Conservation (phyloP, 2,329 filamentous ascomycete species). For the Cladobotryum mycophilum region DNA sequence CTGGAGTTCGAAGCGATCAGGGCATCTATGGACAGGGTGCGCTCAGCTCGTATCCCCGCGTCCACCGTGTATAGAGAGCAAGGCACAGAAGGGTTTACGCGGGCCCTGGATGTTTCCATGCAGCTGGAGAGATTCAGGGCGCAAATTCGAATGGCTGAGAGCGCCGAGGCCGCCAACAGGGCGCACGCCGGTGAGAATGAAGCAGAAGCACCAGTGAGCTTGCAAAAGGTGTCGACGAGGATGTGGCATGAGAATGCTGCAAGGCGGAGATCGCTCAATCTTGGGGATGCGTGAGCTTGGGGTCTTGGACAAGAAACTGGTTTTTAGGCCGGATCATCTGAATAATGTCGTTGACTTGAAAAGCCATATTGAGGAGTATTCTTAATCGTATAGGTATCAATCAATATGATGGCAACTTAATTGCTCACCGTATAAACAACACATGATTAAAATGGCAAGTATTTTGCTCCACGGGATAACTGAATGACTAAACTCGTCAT, state of each 20-base stretch:
- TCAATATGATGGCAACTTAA: too few species aligned
- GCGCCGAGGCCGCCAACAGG: conserved; percentile 15
- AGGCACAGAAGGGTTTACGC: too few species aligned
- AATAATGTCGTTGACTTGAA: not conserved
- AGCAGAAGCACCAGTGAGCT: conserved; percentile 39
- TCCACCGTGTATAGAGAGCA: not conserved
- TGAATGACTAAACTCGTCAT: too few species aligned
- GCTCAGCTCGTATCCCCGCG: conserved; percentile 8
- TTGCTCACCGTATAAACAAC: too few species aligned
- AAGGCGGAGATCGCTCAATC: conserved; percentile 18
- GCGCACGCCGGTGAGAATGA: conserved; percentile 20
- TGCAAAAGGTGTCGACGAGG: conserved; percentile 42
- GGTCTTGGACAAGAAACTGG: conserved; percentile 1
- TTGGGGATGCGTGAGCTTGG: conserved; percentile 3
- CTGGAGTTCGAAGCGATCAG: conserved; percentile 19
- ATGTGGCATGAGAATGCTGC: conserved; percentile 25
- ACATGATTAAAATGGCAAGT: too few species aligned
- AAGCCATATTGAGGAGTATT: not conserved
- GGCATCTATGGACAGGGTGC: conserved; percentile 16
- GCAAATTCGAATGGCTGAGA: conserved; percentile 13
- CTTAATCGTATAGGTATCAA: not conserved
- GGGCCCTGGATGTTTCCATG: too few species aligned
- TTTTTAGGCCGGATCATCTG: conserved; percentile 2
- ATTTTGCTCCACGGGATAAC: too few species aligned
- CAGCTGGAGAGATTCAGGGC: conserved; percentile 12